Base-by-base conservation (phyloP, 1,284 basidiomycete species). In the Rhodotorula glutinis region DNA sequence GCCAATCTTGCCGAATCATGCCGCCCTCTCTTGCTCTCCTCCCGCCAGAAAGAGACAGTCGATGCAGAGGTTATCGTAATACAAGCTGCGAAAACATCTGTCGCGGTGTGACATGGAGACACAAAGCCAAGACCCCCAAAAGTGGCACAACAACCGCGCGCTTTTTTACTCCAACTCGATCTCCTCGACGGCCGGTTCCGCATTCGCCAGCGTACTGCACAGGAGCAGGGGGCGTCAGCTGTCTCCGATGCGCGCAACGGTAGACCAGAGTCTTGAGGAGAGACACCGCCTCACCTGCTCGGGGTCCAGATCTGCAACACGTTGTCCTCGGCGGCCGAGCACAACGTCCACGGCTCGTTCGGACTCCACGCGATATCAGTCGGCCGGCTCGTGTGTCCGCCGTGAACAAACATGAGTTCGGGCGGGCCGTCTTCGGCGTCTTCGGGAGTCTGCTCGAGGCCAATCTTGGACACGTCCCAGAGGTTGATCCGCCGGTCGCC, bases 401-500 rank as follows among this genome's bases (percentile, higher is more conserved):
- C 92, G 75, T 96, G 92, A 55, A 95, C 85, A 78, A 97, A 97
- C 72, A 96, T 80, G 66, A 96, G 81, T 79, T 97, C 93, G 5
- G 95, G 94, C 5, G 96, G 72, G 11, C 96, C 95, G 77, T 98
- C 95, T 79, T 98, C 96, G 60, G 92, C 91, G 77, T 98, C 95
- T 74, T 98, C 95, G 3, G 95, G 94, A 1, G 91, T 92, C 79
- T 98, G 95, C 79, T 98, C 96, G 59, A 89, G 86, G 2, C 95
- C 95, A 72, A 98, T 97, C 73, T 89, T 86, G 47, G 87, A 85
- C 60, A 98, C 80, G 81, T 99, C 94, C 96, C 96, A 99, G 58
- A 98, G 83, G 75, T 96, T 95, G 70, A 98, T 86, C 27, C 96
- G 85, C 43, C 96, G 85, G 78, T 99, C 95, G 61, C 91, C 89